A percentile compares a stretch with the other conserved stretches of the same genome.
These are phyloP conservation scores for Monosporascus sp. DNA, from an alignment of 2,329 filamentous ascomycete genomes.

Conservation along the genomic window DNA sequence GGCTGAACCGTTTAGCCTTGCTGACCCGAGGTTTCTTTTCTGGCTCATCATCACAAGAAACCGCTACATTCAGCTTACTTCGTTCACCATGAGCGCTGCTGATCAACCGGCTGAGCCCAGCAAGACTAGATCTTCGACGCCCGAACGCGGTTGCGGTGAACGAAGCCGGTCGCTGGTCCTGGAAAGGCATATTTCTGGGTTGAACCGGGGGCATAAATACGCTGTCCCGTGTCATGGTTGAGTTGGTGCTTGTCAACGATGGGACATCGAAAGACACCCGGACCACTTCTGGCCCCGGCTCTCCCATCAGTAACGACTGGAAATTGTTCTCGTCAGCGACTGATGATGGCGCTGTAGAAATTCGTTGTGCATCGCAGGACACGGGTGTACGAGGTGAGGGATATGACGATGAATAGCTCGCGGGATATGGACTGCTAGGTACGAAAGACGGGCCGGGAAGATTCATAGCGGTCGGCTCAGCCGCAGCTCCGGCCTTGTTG, in stretches of 20 bases:
- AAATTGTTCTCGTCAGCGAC: constrained; percentile 66
- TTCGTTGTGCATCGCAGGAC: constrained; percentile 65
- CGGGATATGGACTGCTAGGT: constrained; percentile 61
- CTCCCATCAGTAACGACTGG: constrained; percentile 66
- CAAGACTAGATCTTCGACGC: constrained; percentile 69
- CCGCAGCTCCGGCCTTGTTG: constrained; percentile 42
- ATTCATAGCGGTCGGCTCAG: constrained; percentile 44
- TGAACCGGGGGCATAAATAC: constrained; percentile 34
- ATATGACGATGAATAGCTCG: constrained; percentile 59
- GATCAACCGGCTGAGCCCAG: constrained; percentile 70
- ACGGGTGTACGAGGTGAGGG: constrained; percentile 65
- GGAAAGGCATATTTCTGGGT: constrained; percentile 37
- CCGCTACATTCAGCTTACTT: constrained; percentile 69
- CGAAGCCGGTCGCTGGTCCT: constrained; percentile 56
- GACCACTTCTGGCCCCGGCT: constrained; percentile 64
- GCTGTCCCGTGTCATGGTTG: constrained; percentile 70
- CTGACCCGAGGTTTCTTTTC: constrained; percentile 55
- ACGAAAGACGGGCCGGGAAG: constrained; percentile 39
- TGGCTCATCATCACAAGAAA: constrained; percentile 49
- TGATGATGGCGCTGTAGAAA: constrained; percentile 72
- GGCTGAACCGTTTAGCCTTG: constrained; percentile 65
- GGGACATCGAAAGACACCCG: constrained; percentile 70
- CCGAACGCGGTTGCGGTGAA: constrained; percentile 59
- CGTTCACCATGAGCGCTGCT: constrained; percentile 69
- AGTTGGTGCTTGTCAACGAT: constrained; percentile 69